Evolutionary conservation across 148 eudicot species (phyloP).

Genomic region (Salicornia ramosissima): DNA sequence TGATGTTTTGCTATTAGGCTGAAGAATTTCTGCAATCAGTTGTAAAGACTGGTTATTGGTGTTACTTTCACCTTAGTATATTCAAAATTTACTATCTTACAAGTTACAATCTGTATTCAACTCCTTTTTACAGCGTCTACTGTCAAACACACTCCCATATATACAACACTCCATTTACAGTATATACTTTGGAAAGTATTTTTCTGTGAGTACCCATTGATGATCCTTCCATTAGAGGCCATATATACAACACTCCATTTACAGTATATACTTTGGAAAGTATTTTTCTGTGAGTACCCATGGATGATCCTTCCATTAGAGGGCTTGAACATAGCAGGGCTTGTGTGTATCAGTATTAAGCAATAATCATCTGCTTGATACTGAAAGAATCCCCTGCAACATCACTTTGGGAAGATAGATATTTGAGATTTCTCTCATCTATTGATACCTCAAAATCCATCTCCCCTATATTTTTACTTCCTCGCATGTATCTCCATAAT

Average conservation of each 20-base stretch:
- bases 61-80: too few relatives aligned
- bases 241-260: neutral
- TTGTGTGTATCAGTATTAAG: constrained; percentile 42
- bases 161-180: too few relatives aligned
- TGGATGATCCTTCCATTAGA: neutral
- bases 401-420: constrained; percentile 31
- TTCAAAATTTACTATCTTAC: too few relatives aligned
- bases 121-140: too few relatives aligned
- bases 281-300: neutral
- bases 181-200: too few relatives aligned
- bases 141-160: too few relatives aligned
- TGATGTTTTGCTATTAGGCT: neutral
- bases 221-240: too few relatives aligned
- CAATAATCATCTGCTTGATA: constrained; percentile 15
- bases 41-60: neutral
- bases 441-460: constrained; percentile 34
- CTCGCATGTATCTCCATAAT: neutral
- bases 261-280: neutral
- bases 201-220: too few relatives aligned
- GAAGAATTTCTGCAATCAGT: neutral
- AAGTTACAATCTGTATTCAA: too few relatives aligned
- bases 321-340: constrained; percentile 22
- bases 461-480: constrained; percentile 25
- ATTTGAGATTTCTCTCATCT: constrained; percentile 27
- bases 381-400: constrained; percentile 35